phyloP scores from a whole-genome alignment of 2,329 filamentous ascomycete genomes.

The Aspergillus uvarum region DNA sequence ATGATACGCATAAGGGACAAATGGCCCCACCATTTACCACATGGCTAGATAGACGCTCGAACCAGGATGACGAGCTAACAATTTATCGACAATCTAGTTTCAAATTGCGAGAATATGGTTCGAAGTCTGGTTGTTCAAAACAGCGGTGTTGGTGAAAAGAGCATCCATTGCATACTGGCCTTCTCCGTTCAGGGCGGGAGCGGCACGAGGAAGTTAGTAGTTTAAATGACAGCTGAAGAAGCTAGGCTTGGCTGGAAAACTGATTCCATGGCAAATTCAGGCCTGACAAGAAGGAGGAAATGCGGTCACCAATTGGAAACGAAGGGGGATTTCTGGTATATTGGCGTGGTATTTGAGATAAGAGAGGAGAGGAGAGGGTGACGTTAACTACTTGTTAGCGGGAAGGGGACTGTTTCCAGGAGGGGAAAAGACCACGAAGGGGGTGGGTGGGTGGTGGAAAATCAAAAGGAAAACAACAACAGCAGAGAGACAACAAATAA shows the following conservation, averaged over 20 bases:
- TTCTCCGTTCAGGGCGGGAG: neutral
- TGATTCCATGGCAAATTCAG: neutral
- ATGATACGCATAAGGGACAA: slow-evolving; percentile 8
- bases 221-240: neutral
- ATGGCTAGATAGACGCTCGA: slow-evolving; percentile 17
- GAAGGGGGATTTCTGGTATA: neutral
- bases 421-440: slow-evolving; percentile 8
- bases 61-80: neutral
- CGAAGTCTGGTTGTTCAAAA: neutral
- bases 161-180: neutral
- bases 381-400: slow-evolving; percentile 1
- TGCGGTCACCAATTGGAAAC: neutral
- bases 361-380: slow-evolving; percentile 6
- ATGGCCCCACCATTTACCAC: slow-evolving; percentile 22
- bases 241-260: neutral
- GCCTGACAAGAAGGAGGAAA: neutral
- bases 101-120: too few relatives aligned
- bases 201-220: neutral
- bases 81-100: neutral
- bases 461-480: neutral
- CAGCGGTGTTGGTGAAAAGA: neutral
- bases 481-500: neutral
- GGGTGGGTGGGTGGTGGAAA: too few relatives aligned
- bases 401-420: neutral
- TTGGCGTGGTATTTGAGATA: neutral